Evolutionary conservation across 495 filamentous ascomycete genomes (phyloP).

Genomic region (Hypoxylon fragiforme): DNA sequence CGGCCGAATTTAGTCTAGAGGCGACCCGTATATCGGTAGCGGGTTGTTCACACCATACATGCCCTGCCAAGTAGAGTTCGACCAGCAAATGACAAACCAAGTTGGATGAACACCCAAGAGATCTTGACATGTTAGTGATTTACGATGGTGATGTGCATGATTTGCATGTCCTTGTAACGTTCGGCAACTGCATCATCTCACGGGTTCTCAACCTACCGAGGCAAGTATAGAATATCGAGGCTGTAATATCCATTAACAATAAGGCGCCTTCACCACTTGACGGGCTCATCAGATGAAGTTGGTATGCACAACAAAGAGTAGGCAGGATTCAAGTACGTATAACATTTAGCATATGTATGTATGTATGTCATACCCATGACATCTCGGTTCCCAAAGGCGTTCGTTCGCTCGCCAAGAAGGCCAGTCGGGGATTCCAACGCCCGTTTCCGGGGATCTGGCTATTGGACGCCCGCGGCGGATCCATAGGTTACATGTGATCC

Average conservation of each 20-base stretch:
- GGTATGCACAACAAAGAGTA: too few relatives aligned
- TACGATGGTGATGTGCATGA: slow-evolving; percentile 7
- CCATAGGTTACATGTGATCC: background rate
- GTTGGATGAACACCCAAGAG: slow-evolving; percentile 1
- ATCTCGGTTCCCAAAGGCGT: background rate
- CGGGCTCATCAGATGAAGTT: too few relatives aligned
- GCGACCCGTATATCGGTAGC: background rate
- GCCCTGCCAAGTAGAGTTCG: slow-evolving; percentile 1
- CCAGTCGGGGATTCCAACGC: background rate
- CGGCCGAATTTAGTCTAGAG: slow-evolving; percentile 12
- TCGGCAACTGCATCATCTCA: too few relatives aligned
- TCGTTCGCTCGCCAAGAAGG: too few relatives aligned
- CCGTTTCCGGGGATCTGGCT: slow-evolving; percentile 21
- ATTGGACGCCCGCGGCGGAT: slow-evolving; percentile 20
- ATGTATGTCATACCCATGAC: background rate
- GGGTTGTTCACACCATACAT: slow-evolving; percentile 8
- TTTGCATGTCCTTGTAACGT: too few relatives aligned
- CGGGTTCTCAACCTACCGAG: too few relatives aligned
- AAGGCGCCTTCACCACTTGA: too few relatives aligned
- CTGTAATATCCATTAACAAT: too few relatives aligned
- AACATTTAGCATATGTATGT: background rate
- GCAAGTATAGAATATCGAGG: too few relatives aligned
- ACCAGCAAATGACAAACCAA: background rate
- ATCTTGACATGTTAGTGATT: slow-evolving; percentile 10
- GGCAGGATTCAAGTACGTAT: background rate